Conservation (phyloP, 139 green algal species). For the Dunaliella primolecta region DNA sequence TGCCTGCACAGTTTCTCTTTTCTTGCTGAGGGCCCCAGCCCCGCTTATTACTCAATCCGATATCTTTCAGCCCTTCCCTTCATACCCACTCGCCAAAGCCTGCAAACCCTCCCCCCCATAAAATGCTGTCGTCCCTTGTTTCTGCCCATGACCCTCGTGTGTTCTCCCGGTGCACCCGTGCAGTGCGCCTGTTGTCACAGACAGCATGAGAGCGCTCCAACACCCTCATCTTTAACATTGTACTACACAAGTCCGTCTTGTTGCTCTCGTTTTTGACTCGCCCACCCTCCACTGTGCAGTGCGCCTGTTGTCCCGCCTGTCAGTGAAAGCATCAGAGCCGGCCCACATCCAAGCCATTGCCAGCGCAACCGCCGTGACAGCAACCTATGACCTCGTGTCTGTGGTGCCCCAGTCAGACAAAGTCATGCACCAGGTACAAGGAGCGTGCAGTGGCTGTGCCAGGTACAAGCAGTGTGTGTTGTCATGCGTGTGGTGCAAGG, state of each 20-base stretch:
- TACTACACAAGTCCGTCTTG: neutral
- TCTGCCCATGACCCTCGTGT: too few species aligned
- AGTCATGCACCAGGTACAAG: constrained; percentile 34
- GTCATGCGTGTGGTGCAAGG: too few species aligned
- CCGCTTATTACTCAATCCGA: too few species aligned
- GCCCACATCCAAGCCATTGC: constrained; percentile 1
- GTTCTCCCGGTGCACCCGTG: neutral
- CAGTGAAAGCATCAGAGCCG: neutral
- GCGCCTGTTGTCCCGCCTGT: neutral
- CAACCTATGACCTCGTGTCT: constrained; percentile 59
- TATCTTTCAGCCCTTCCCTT: too few species aligned
- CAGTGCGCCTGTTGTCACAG: neutral
- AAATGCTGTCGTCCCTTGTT: too few species aligned
- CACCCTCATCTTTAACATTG: too few species aligned
- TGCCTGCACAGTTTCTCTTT: too few species aligned
- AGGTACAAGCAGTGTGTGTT: neutral
- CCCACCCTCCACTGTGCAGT: too few species aligned
- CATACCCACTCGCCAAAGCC: too few species aligned
- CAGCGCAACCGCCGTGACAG: constrained; percentile 11
- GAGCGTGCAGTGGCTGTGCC: neutral
- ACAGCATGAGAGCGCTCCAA: neutral
- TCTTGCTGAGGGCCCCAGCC: too few species aligned
- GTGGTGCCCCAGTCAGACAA: constrained; percentile 52
- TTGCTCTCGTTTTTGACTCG: neutral
- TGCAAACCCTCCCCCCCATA: too few species aligned